phyloP scores from a whole-genome alignment of 805 yeast genomes.

The Scheffersomyces spartinae region DNA sequence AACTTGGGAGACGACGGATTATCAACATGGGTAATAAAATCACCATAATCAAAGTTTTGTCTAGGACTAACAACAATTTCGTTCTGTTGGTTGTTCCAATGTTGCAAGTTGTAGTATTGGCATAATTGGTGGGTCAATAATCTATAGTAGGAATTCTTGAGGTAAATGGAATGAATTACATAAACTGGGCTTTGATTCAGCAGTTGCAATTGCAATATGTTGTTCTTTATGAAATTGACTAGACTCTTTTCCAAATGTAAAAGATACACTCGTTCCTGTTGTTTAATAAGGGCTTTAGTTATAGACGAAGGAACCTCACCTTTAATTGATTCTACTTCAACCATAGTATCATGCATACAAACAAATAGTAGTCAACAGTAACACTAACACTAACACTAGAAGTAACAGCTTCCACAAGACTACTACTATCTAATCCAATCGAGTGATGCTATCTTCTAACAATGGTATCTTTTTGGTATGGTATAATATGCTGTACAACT shows the following conservation, averaged over 20 bases:
- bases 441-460: too few relatives aligned
- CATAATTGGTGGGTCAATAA: conserved; percentile 61
- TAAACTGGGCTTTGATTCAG: conserved; percentile 15
- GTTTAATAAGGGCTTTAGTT: conserved; percentile 9
- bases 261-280: conserved; percentile 10
- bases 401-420: too few relatives aligned
- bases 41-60: conserved; percentile 7
- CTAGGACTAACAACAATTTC: conserved; percentile 13
- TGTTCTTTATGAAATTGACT: conserved; percentile 8
- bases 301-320: neutral
- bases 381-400: too few relatives aligned
- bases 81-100: conserved; percentile 17
- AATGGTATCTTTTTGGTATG: too few relatives aligned
- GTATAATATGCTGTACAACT: too few relatives aligned
- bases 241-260: conserved; percentile 12
- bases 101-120: conserved; percentile 52
- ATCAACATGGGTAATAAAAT: neutral
- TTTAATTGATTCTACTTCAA: conserved; percentile 8
- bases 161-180: conserved; percentile 11
- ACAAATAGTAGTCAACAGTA: too few relatives aligned
- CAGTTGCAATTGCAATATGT: conserved; percentile 17
- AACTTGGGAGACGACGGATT: neutral
- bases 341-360: too few relatives aligned
- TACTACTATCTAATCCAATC: too few relatives aligned
- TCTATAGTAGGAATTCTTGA: conserved; percentile 61